phyloP scores from a whole-genome alignment of 176 grass and related monocot species.

The Panicum miliaceum region DNA sequence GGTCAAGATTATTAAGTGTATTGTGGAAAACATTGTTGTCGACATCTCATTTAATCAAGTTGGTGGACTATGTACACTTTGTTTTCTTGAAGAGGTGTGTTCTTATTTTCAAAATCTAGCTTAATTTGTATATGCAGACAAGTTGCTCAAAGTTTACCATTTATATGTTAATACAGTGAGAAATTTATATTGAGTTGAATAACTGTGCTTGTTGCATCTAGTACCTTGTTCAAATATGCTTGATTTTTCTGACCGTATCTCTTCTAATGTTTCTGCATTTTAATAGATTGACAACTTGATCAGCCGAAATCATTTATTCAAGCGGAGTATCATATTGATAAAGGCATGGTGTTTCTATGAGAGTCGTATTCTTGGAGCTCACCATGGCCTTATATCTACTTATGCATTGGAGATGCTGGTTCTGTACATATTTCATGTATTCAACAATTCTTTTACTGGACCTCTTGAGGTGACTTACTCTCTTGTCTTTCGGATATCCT shows the following conservation, averaged over 20 bases:
- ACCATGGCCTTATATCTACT: conserved; percentile 99
- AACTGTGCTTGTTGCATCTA: conserved; percentile 30
- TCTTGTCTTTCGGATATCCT: conserved; percentile 31
- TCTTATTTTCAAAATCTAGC: conserved; percentile 32
- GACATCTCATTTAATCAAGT: conserved; percentile 99
- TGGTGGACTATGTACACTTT: conserved; percentile 94
- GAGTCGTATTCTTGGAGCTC: conserved; percentile 97
- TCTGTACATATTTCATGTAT: conserved; percentile 98
- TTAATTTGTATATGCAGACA: conserved; percentile 17
- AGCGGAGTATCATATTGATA: conserved; percentile 96
- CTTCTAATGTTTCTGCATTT: conserved; percentile 49
- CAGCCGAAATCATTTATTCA: conserved; percentile 84
- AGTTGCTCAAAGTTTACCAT: conserved; percentile 9
- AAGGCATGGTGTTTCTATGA: conserved; percentile 99
- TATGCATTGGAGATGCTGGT: conserved; percentile 96
- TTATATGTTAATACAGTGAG: conserved; percentile 24
- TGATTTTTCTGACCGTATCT: conserved; percentile 46
- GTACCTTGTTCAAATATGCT: conserved; percentile 8
- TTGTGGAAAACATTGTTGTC: conserved; percentile 97
- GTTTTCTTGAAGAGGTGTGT: conserved; percentile 93
- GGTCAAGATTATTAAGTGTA: conserved; percentile 98
- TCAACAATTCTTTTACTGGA: conserved; percentile 84
- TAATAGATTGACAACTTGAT: conserved; percentile 76
- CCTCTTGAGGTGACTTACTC: conserved; percentile 81
- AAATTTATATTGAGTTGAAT: neutral